A percentile compares a stretch with the other conserved stretches of the same genome.
phyloP scores from a whole-genome alignment of 208 protist species.

The Wallacemonas sp. region DNA sequence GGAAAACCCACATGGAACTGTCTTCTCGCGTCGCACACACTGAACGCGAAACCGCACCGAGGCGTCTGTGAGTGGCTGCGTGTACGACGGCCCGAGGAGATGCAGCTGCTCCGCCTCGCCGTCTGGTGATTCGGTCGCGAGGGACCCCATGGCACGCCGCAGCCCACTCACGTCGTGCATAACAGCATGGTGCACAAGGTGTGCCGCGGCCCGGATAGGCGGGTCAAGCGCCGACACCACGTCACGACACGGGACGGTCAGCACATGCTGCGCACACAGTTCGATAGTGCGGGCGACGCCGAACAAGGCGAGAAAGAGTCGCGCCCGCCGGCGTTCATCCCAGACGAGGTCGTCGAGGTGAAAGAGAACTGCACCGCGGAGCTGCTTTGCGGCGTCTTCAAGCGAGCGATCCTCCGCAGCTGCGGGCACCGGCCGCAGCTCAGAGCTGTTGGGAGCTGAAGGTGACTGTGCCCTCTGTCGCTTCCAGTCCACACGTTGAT shows the following conservation, averaged over 20 bases:
- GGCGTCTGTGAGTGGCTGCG: not conserved
- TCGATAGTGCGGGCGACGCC: constrained; percentile 24
- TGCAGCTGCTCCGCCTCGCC: not conserved
- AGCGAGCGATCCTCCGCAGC: too few species aligned
- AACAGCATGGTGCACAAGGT: constrained; percentile 7
- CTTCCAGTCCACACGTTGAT: constrained; percentile 1
- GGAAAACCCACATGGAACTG: constrained; percentile 12
- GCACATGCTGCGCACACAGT: constrained; percentile 18
- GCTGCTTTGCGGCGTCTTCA: not conserved
- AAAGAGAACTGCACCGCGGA: constrained; percentile 18
- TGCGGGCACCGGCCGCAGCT: not conserved
- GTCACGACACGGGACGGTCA: constrained; percentile 12
- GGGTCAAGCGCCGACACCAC: constrained; percentile 11
- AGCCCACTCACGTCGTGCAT: constrained; percentile 12
- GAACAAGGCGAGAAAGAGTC: constrained; percentile 3
- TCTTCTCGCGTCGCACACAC: constrained; percentile 30
- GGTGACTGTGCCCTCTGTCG: not conserved
- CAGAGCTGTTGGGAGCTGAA: not conserved
- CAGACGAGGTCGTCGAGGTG: not conserved
- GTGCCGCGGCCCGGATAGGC: not conserved
- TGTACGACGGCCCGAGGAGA: not conserved
- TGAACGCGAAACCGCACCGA: constrained; percentile 34
- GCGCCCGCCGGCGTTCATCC: not conserved
- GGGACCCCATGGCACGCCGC: not conserved
- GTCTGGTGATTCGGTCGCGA: not conserved